phyloP scores from a whole-genome alignment of 805 yeast genomes.

The Priceomyces fermenticarens region DNA sequence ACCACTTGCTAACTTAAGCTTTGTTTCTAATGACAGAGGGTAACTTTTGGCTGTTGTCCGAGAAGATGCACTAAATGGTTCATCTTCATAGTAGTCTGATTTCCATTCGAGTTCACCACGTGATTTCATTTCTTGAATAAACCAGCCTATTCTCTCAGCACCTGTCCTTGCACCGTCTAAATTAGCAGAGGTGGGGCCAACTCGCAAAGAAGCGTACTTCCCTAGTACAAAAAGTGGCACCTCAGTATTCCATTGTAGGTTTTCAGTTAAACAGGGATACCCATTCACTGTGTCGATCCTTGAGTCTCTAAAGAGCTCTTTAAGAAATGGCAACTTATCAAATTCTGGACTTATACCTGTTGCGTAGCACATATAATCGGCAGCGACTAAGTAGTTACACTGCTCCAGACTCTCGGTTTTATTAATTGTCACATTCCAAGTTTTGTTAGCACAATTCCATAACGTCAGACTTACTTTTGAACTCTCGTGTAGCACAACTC shows the following conservation, averaged over 20 bases:
- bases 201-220: conserved; percentile 38
- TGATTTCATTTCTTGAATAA: conserved; percentile 17
- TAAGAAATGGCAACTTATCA: conserved; percentile 24
- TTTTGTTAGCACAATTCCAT: conserved; percentile 21
- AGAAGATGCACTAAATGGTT: conserved; percentile 1
- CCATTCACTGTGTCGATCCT: conserved; percentile 35
- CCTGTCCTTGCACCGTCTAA: conserved; percentile 46
- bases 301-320: conserved; percentile 19
- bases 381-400: conserved; percentile 4
- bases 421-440: conserved; percentile 21
- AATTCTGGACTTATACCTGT: conserved; percentile 38
- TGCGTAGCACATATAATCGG: conserved; percentile 40
- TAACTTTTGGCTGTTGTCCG: background rate
- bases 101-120: conserved; percentile 11
- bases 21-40: conserved; percentile 12
- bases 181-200: conserved; percentile 47
- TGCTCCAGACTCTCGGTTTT: background rate
- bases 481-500: conserved; percentile 23
- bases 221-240: conserved; percentile 42
- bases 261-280: conserved; percentile 42
- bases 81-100: conserved; percentile 1
- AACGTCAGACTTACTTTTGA: conserved; percentile 22
- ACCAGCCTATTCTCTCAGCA: conserved; percentile 46
- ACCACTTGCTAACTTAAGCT: conserved; percentile 23
- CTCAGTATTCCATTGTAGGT: conserved; percentile 39